Percentiles rank a stretch among this genome's conserved stretches.
These are phyloP conservation scores for Podospora pseudocomata DNA, from an alignment of 495 filamentous ascomycete species.

Conservation along the genomic window DNA sequence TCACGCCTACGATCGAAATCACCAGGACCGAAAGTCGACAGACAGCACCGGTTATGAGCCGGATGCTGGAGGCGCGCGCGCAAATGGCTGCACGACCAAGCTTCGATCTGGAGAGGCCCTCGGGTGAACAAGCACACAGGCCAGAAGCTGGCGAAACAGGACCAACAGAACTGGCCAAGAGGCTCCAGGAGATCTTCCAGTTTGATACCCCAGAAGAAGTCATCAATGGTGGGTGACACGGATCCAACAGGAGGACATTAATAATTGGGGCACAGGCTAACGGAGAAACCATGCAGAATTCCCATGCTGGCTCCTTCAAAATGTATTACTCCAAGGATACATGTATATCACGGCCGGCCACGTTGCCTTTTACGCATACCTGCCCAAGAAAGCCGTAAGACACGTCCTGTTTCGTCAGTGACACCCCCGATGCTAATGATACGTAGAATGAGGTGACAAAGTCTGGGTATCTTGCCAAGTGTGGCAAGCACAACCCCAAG, in stretches of 20 bases:
- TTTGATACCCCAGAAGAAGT: slow-evolving; percentile 83
- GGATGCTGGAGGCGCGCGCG: slow-evolving; percentile 78
- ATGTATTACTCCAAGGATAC: slow-evolving; percentile 87
- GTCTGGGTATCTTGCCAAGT: slow-evolving; percentile 85
- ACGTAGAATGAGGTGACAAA: slow-evolving; percentile 69
- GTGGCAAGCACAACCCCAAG: slow-evolving; percentile 81
- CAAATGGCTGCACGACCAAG: slow-evolving; percentile 55
- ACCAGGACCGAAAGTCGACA: slow-evolving; percentile 31
- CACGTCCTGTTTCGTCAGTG: background rate
- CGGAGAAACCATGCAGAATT: slow-evolving; percentile 60
- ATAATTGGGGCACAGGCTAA: background rate
- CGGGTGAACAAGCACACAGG: slow-evolving; percentile 29
- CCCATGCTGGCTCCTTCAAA: slow-evolving; percentile 90
- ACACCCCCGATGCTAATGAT: slow-evolving; percentile 20
- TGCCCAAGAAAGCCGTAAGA: slow-evolving; percentile 81
- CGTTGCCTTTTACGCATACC: slow-evolving; percentile 95
- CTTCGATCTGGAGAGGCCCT: slow-evolving; percentile 47
- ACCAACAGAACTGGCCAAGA: slow-evolving; percentile 55
- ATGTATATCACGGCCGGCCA: slow-evolving; percentile 95
- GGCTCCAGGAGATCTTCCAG: slow-evolving; percentile 83
- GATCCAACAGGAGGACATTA: background rate
- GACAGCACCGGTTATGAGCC: slow-evolving; percentile 70
- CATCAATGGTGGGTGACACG: slow-evolving; percentile 56
- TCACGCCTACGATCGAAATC: slow-evolving; percentile 30
- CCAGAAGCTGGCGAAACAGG: slow-evolving; percentile 36